Base-by-base conservation (phyloP, 345 rosid genomes). In the Clarkia xantiana region DNA sequence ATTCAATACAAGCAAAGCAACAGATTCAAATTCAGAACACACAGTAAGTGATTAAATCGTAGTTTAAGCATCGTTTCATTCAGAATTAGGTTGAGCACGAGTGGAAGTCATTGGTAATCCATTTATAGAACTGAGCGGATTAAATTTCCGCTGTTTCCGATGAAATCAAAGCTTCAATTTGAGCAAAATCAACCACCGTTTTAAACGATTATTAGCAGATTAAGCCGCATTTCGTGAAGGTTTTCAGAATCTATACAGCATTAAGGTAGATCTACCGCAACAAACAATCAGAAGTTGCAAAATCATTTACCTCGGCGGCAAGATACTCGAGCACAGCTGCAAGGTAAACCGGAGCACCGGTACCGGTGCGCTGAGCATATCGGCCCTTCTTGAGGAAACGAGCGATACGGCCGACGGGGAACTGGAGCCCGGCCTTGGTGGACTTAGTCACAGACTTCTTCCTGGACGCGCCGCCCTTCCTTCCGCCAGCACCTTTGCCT, bases 291-390 rank as follows among this genome's bases (percentile, higher is more conserved):
- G 9, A 18, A 45, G 9, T 8, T 15, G 20, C 36, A 29, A 0
- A 17, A 11, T 10, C 13, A 18, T 47, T 12, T 57, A 78, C 94
- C 81, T 84, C 94, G 3, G 94, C 89, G 9, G 94, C 89, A 5
- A 84, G 74, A 45, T 84, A 84, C 71, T 84, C 89, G 29, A 84
- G 79, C 4, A 84, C 94, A 4, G 89, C 90, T 45, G 94, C 84
- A 43, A 84, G 67, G 55, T 76, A 84, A 10, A 84, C 64, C 0
- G 94, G 77, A 61, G 94, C 84, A 0, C 90, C 90, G 11, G 76
- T 49, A 4, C 94, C 95, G 6, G 67, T 75, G 20, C 95, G 56
- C 50, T 65, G 58, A 1, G 91, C 71, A 9, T 85, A 85, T 0
- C 90, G 76, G 0, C 95, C 95, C 39, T 71, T 79, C 78, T 77